A percentile compares a stretch with the other conserved stretches of the same genome.
Conservation (phyloP, 164 flowering plant genomes). For the Stephania cephalantha region DNA sequence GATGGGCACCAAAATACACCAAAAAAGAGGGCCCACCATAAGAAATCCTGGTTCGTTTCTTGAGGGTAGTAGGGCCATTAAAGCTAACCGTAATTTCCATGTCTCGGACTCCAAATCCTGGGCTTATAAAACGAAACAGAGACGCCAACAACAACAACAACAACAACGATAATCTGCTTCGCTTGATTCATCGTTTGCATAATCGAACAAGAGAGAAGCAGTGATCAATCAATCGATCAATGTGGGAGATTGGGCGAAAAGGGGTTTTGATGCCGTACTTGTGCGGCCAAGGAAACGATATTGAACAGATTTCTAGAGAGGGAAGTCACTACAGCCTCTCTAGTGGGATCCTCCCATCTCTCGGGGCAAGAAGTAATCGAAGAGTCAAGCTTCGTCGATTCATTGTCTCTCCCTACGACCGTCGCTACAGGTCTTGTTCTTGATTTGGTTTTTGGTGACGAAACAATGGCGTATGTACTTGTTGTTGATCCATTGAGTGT, state of each 20-base stretch:
- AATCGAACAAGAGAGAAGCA: constrained; percentile 1
- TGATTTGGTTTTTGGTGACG: not conserved
- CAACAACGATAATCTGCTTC: not conserved
- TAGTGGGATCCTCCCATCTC: constrained; percentile 72
- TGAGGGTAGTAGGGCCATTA: not conserved
- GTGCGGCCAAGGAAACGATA: constrained; percentile 49
- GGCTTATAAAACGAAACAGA: not conserved
- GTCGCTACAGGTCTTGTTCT: constrained; percentile 54
- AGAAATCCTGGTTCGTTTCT: not conserved
- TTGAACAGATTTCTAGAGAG: constrained; percentile 68
- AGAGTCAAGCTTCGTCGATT: constrained; percentile 49
- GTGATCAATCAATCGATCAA: not conserved
- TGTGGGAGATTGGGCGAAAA: constrained; percentile 12
- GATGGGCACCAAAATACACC: not conserved
- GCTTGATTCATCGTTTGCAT: too few species aligned
- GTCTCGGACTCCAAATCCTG: not conserved
- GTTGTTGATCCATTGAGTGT: not conserved
- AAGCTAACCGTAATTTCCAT: not conserved
- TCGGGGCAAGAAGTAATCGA: constrained; percentile 78
- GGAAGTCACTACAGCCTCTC: constrained; percentile 84
- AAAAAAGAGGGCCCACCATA: not conserved
- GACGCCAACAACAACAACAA: too few species aligned
- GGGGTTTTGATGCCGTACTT: constrained; percentile 34
- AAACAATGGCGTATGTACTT: not conserved
- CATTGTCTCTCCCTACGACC: constrained; percentile 78